Percentiles rank a stretch among this genome's conserved stretches.
Evolutionary conservation across 306 rosid species (phyloP).

Genomic region (Hippophae tibetana): DNA sequence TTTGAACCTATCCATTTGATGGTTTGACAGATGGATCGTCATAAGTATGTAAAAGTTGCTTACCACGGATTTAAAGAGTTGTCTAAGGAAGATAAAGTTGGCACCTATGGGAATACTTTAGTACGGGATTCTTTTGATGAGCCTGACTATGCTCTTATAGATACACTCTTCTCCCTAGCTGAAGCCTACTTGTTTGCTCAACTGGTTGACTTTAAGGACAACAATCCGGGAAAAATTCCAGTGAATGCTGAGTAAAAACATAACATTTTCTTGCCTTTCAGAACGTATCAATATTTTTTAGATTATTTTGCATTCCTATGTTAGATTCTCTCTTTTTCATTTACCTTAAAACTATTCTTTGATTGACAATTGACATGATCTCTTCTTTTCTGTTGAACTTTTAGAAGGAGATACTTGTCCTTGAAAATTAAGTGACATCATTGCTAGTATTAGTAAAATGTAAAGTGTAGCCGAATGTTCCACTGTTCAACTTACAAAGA

Average conservation of each 20-base stretch:
- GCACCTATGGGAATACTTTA: conserved; percentile 79
- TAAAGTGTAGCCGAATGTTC: no score
- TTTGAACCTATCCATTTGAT: conserved; percentile 13
- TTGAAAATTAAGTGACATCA: no score
- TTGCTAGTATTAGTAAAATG: no score
- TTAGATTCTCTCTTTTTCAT: no score
- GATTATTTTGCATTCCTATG: no score
- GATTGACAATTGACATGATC: no score
- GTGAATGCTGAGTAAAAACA: conserved; percentile 58
- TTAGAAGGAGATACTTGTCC: no score
- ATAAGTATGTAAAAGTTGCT: conserved; percentile 96
- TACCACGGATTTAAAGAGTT: conserved; percentile 90
- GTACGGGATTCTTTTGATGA: conserved; percentile 84
- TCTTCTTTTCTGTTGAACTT: no score
- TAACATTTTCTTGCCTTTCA: neutral
- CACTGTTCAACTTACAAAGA: no score
- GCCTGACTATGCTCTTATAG: conserved; percentile 90
- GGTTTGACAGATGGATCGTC: conserved; percentile 86
- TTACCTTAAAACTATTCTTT: no score
- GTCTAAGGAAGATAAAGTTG: conserved; percentile 89
- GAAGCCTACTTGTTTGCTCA: conserved; percentile 98
- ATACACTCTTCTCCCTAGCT: conserved; percentile 91
- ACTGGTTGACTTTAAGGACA: conserved; percentile 73
- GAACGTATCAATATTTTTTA: no score
- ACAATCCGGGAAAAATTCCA: conserved; percentile 47